Evolutionary conservation across 768 basidiomycete genomes (phyloP), one percentile per base, ranked within the genome.

Genomic region (Mycena galericulata): DNA sequence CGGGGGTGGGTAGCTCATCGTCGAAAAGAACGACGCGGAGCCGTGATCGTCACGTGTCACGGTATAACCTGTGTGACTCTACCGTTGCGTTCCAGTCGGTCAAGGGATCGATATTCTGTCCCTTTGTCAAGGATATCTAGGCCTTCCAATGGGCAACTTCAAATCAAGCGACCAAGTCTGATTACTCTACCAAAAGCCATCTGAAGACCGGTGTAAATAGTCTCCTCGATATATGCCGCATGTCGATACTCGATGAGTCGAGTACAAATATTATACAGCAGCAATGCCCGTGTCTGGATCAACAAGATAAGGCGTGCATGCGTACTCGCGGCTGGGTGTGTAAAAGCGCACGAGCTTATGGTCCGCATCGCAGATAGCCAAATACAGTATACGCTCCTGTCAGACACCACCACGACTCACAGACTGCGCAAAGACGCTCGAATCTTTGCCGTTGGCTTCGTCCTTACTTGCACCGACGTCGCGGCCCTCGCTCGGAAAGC

Each of bases 1-100:
- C 3, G 86, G 87, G 72, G 86, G 87, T 73, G 86, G 88, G 75
- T 86, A 86, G 83, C 84, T 89, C 85, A 87, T 88, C 71, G 63
- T 65, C 36, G 53, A 3, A 45, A 29, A 51, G 49, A 27, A 54
- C n/a, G n/a, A 47, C 36, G 47, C 59, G 58, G 41, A 46, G 24
- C 51, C 59, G 66, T 29, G 46, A 38, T 40, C 3, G 49, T 40
- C n/a, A 30, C 29, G 15, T n/a, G n/a, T n/a, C n/a, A n/a, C n/a
- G n/a, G n/a, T n/a, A n/a, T n/a, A n/a, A n/a, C n/a, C n/a, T n/a
- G n/a, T n/a, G n/a, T n/a, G n/a, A n/a, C n/a, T n/a, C n/a, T n/a
- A n/a, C n/a, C n/a, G n/a, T n/a, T n/a, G n/a, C n/a, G n/a, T n/a
- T n/a, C n/a, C n/a, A n/a, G n/a, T n/a, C n/a, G n/a, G n/a, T n/a